Conservation (phyloP, 371 early-diverging fungal genomes). For the Mortierella sp. region DNA sequence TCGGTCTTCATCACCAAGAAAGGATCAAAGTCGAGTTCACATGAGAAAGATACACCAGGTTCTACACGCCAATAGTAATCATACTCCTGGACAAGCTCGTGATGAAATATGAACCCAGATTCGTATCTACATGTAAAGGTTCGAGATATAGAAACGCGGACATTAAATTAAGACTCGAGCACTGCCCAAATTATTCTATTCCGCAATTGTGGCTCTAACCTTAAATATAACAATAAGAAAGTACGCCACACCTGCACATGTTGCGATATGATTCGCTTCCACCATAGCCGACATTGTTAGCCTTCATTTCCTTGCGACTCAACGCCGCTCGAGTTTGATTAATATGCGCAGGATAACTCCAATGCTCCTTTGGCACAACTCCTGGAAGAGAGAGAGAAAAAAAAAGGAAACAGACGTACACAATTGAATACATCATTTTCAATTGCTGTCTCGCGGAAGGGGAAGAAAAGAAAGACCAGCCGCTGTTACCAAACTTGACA, state of each 20-base stretch:
- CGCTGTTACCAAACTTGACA: conserved; percentile 63
- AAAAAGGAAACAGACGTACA: neutral
- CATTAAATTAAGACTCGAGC: too few relatives aligned
- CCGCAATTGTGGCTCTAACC: too few relatives aligned
- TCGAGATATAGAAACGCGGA: neutral
- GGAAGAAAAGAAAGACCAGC: too few relatives aligned
- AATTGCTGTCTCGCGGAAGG: neutral
- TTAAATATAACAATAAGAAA: neutral
- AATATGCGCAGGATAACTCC: conserved; percentile 80
- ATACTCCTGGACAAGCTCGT: conserved; percentile 81
- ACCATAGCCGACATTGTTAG: conserved; percentile 82
- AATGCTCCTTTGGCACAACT: conserved; percentile 76
- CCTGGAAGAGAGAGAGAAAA: conserved; percentile 49
- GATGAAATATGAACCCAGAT: conserved; percentile 93
- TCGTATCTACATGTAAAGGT: conserved; percentile 60
- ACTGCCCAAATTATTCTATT: too few relatives aligned
- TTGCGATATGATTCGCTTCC: conserved; percentile 90
- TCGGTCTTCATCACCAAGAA: conserved; percentile 85
- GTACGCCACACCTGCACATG: conserved; percentile 84
- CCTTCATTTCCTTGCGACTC: conserved; percentile 70
- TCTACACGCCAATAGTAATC: conserved; percentile 98
- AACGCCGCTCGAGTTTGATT: conserved; percentile 70
- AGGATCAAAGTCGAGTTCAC: conserved; percentile 92
- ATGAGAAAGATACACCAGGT: conserved; percentile 90
- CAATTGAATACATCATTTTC: neutral